A percentile compares a stretch with the other conserved stretches of the same genome.
These are phyloP conservation scores for Pezicula carpinea DNA, from an alignment of 2,329 filamentous ascomycete genomes.

Conservation along the genomic window DNA sequence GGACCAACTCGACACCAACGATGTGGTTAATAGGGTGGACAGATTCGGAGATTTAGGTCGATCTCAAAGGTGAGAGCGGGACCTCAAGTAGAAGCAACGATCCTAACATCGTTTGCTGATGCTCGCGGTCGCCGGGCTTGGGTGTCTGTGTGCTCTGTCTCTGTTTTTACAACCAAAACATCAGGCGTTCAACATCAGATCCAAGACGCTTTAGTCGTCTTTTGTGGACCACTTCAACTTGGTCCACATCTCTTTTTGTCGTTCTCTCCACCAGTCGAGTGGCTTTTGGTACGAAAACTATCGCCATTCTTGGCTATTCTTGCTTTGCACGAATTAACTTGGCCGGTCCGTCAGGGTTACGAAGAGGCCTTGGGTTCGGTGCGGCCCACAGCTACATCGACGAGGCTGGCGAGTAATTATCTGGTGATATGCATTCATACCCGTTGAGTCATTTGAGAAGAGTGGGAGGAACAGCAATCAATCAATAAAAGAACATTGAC, in stretches of 20 bases:
- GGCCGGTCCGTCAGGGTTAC: neutral
- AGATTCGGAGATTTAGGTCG: constrained; percentile 19
- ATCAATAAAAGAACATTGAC: neutral
- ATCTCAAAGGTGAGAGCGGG: constrained; percentile 32
- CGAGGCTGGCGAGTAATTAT: neutral
- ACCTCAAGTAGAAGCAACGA: constrained; percentile 45
- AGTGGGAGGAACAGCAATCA: neutral
- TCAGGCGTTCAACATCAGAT: constrained; percentile 72
- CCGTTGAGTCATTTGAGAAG: neutral
- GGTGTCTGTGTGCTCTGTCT: constrained; percentile 65
- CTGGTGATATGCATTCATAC: neutral
- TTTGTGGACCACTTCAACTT: constrained; percentile 64
- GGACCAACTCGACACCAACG: neutral
- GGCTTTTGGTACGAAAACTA: constrained; percentile 10
- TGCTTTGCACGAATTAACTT: neutral
- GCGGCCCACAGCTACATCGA: neutral
- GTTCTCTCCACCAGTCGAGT: constrained; percentile 16
- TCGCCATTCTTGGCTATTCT: neutral
- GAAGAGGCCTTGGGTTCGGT: neutral
- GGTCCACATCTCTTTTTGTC: constrained; percentile 40
- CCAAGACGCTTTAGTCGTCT: constrained; percentile 59
- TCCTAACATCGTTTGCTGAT: constrained; percentile 65
- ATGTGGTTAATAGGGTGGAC: constrained; percentile 7
- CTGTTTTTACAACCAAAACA: constrained; percentile 86
- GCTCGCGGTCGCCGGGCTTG: constrained; percentile 47